Percentiles rank a stretch among this genome's conserved stretches.
Evolutionary conservation across 2,329 filamentous ascomycete species (phyloP).

Genomic region (Arthrobotrys sphaeroides): DNA sequence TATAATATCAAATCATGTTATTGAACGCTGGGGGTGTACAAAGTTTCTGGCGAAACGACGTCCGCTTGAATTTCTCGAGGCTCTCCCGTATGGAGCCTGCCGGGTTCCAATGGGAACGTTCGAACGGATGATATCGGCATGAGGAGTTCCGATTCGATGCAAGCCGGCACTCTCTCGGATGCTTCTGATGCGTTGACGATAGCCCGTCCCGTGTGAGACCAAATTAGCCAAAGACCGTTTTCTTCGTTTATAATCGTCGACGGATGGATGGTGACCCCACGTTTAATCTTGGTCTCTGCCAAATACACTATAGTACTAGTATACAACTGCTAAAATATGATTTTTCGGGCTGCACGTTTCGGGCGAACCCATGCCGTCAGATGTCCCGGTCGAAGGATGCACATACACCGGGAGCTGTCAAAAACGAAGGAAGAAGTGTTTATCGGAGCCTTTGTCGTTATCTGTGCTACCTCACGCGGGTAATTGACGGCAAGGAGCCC

Average conservation of each 20-base stretch:
- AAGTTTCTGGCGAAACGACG: slow-evolving; percentile 1
- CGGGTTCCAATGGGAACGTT: slow-evolving; percentile 31
- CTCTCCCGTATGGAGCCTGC: not conserved
- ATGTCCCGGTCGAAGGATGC: slow-evolving; percentile 14
- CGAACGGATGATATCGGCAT: slow-evolving; percentile 51
- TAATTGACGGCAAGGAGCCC: slow-evolving; percentile 37
- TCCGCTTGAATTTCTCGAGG: not conserved
- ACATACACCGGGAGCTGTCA: slow-evolving; percentile 19
- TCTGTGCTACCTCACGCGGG: slow-evolving; percentile 45
- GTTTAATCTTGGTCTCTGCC: not conserved
- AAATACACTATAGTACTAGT: no score
- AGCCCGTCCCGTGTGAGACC: slow-evolving; percentile 7
- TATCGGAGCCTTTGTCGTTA: slow-evolving; percentile 28
- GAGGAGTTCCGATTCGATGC: slow-evolving; percentile 47
- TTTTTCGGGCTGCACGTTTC: not conserved
- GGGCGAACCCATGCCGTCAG: slow-evolving; percentile 1
- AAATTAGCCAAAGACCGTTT: slow-evolving; percentile 8
- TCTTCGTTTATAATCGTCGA: slow-evolving; percentile 18
- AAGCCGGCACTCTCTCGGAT: slow-evolving; percentile 34
- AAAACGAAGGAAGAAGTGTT: not conserved
- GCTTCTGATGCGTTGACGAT: not conserved
- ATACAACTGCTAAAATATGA: not conserved
- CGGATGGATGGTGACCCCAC: slow-evolving; percentile 38
- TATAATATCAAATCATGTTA: slow-evolving; percentile 33
- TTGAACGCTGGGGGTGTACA: slow-evolving; percentile 12